Percentiles rank a stretch among this genome's conserved stretches.
These are phyloP conservation scores for Cryoendolithus antarcticus DNA, from an alignment of 2,329 filamentous ascomycete species.

Conservation along the genomic window DNA sequence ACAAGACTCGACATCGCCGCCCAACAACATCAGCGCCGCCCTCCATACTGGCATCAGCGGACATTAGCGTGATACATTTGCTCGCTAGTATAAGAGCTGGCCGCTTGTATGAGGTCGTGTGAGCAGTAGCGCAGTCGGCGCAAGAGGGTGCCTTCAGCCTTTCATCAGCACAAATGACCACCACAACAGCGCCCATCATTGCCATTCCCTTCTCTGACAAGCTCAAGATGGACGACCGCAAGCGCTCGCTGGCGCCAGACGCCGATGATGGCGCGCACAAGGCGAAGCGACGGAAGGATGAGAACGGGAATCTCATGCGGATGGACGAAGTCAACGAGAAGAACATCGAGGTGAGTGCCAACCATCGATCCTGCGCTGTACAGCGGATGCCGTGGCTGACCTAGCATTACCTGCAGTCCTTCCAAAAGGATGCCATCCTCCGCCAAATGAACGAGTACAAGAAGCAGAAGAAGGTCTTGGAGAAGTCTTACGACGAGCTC, in stretches of 20 bases:
- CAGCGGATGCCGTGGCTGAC: conserved; percentile 3
- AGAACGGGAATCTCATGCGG: conserved; percentile 63
- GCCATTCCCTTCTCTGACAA: conserved; percentile 59
- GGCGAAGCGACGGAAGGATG: conserved; percentile 66
- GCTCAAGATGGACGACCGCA: conserved; percentile 98
- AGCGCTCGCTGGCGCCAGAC: conserved; percentile 74
- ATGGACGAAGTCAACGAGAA: conserved; percentile 58
- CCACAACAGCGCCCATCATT: conserved; percentile 36
- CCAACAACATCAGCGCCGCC: no score
- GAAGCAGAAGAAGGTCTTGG: conserved; percentile 70
- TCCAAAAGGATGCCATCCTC: conserved; percentile 90
- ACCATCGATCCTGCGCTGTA: neutral
- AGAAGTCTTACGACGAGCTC: conserved; percentile 68
- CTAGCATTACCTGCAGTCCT: conserved; percentile 47
- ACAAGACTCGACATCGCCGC: no score
- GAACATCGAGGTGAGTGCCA: conserved; percentile 57
- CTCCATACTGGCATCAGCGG: no score
- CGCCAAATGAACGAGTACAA: conserved; percentile 98
- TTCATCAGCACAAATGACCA: conserved; percentile 12
- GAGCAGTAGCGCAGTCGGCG: conserved; percentile 4
- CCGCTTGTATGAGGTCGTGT: conserved; percentile 5
- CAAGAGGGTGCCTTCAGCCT: conserved; percentile 2
- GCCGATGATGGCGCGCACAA: conserved; percentile 76
- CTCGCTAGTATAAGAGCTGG: no score
- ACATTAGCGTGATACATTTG: no score